Conservation (phyloP, 805 yeast species). For the Aciculoconidium aculeatum region DNA sequence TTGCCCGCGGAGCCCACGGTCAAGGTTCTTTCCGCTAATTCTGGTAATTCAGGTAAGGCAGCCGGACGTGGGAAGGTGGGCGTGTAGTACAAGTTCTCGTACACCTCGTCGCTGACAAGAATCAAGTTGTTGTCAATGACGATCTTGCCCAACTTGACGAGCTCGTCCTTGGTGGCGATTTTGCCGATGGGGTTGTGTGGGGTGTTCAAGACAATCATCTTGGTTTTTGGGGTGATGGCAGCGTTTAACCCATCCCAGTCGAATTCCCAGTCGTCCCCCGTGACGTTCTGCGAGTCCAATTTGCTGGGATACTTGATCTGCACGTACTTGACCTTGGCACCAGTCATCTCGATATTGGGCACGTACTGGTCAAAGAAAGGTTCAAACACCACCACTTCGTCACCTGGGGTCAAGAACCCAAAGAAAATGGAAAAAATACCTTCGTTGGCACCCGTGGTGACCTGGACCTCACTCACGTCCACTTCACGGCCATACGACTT, state of each 20-base stretch:
- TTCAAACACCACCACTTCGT: conserved; percentile 93
- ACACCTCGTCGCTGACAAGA: conserved; percentile 89
- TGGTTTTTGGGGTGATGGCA: conserved; percentile 71
- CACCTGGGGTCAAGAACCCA: conserved; percentile 81
- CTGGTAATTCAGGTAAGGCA: conserved; percentile 58
- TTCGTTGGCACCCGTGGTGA: conserved; percentile 97
- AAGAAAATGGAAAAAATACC: conserved; percentile 83
- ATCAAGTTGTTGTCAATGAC: conserved; percentile 82
- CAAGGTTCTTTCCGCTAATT: conserved; percentile 69
- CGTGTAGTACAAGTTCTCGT: conserved; percentile 79
- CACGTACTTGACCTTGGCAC: conserved; percentile 86
- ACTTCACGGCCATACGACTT: conserved; percentile 56
- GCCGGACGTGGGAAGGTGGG: conserved; percentile 77
- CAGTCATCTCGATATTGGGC: conserved; percentile 87
- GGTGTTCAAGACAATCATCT: conserved; percentile 80
- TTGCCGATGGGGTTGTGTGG: conserved; percentile 98
- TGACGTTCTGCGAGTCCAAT: conserved; percentile 53
- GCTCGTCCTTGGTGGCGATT: conserved; percentile 71
- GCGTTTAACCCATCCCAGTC: conserved; percentile 72
- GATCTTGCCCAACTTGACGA: conserved; percentile 66
- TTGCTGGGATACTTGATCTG: conserved; percentile 80
- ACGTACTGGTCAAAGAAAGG: conserved; percentile 97
- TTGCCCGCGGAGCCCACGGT: conserved; percentile 98
- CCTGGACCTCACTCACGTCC: conserved; percentile 57
- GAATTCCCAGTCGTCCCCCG: conserved; percentile 83